These are phyloP conservation scores for Chlamydomonas sp. DNA, from an alignment of 139 green algal species.

Conservation along the genomic window DNA sequence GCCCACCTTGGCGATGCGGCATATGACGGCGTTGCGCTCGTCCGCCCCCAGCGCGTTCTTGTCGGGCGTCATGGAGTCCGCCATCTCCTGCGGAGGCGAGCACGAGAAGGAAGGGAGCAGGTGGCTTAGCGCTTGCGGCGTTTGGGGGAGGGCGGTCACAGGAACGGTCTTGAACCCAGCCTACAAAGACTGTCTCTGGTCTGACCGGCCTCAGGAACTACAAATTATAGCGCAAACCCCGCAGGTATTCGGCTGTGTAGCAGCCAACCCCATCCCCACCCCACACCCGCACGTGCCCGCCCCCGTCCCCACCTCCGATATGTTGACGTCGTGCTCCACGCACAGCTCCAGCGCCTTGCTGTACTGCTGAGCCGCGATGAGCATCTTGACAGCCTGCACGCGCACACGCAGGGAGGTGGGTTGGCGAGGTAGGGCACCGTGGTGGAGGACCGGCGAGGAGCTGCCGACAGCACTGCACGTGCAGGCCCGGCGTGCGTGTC, in stretches of 20 bases:
- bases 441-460: no score
- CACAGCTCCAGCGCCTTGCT: slow-evolving; percentile 71
- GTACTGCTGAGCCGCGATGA: slow-evolving; percentile 55
- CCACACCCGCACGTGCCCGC: background rate
- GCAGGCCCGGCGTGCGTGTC: slow-evolving; percentile 24
- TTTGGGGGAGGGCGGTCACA: no score
- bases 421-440: no score
- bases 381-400: slow-evolving; percentile 67
- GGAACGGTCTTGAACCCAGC: no score
- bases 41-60: slow-evolving; percentile 52
- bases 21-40: slow-evolving; percentile 60
- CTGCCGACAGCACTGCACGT: no score
- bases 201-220: no score
- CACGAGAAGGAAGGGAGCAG: no score
- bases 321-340: slow-evolving; percentile 69
- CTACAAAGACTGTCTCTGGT: no score
- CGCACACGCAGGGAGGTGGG: no score
- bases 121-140: no score
- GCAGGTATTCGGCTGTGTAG: no score
- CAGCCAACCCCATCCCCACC: background rate
- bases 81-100: slow-evolving; percentile 68
- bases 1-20: slow-evolving; percentile 67
- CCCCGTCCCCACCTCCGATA: slow-evolving; percentile 62
- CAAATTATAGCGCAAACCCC: no score
- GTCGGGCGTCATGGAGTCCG: slow-evolving; percentile 77